Percentiles rank a stretch among this genome's conserved stretches.
These are phyloP conservation scores for Anethum foeniculum DNA, from an alignment of 140 eudicot species.

Conservation along the genomic window DNA sequence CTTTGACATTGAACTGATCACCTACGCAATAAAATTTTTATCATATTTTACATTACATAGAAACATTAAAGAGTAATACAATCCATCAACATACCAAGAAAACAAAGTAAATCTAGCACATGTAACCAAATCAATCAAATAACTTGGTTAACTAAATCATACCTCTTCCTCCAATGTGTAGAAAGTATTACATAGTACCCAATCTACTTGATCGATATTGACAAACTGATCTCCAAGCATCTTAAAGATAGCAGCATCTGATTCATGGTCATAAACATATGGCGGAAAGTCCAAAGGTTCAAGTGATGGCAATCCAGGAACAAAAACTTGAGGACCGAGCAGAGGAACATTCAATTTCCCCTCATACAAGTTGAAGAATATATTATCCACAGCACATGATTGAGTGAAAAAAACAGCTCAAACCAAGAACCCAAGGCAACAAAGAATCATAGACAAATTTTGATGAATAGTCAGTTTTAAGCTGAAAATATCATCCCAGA, in stretches of 20 bases:
- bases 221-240: slow-evolving; percentile 25
- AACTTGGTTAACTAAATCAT: no score
- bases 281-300: slow-evolving; percentile 22
- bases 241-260: not conserved
- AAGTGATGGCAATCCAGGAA: slow-evolving; percentile 26
- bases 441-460: not conserved
- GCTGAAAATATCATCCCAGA: no score
- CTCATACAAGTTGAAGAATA: no score
- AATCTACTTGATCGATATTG: slow-evolving; percentile 25
- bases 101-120: no score
- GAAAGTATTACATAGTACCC: slow-evolving; percentile 26
- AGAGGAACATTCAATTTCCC: no score
- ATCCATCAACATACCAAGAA: no score
- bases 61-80: no score
- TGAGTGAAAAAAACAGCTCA: slow-evolving; percentile 5
- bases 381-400: not conserved
- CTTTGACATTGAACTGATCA: not conserved
- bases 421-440: not conserved
- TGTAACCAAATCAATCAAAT: no score
- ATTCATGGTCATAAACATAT: not conserved
- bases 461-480: no score
- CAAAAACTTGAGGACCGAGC: no score
- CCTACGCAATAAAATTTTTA: not conserved
- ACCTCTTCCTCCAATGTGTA: slow-evolving; percentile 31
- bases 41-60: no score